A percentile compares a stretch with the other conserved stretches of the same genome.
These are phyloP conservation scores for Suillus subluteus DNA, from an alignment of 768 basidiomycete genomes.

Conservation along the genomic window DNA sequence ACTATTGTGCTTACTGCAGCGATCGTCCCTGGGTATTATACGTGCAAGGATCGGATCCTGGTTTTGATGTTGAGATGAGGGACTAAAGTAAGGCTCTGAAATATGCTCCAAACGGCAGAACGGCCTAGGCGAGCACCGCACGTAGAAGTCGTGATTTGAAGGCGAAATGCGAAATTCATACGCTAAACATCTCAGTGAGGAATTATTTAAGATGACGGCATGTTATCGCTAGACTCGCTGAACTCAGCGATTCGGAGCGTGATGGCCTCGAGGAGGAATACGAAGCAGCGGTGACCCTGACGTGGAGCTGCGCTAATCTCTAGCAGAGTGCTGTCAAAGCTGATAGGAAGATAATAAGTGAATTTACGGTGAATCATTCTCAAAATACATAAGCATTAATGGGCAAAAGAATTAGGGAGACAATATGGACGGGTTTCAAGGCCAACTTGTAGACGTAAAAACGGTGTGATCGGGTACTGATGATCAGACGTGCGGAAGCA, in stretches of 20 bases:
- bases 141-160: slow-evolving; percentile 29
- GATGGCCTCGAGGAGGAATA: slow-evolving; percentile 38
- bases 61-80: slow-evolving; percentile 4
- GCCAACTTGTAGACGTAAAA: slow-evolving; percentile 25
- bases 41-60: slow-evolving; percentile 6
- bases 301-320: slow-evolving; percentile 2
- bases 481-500: slow-evolving; percentile 36
- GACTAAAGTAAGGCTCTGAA: slow-evolving; percentile 28
- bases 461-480: slow-evolving; percentile 35
- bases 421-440: slow-evolving; percentile 26
- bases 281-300: slow-evolving; percentile 33
- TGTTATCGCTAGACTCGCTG: slow-evolving; percentile 26
- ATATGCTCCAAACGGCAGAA: slow-evolving; percentile 35
- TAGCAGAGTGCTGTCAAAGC: background rate
- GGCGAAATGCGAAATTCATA: slow-evolving; percentile 40
- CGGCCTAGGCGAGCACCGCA: slow-evolving; percentile 39
- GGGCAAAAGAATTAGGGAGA: slow-evolving; percentile 29
- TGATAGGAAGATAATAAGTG: slow-evolving; percentile 7
- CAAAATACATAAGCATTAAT: slow-evolving; percentile 41
- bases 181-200: slow-evolving; percentile 33
- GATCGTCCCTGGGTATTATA: slow-evolving; percentile 1
- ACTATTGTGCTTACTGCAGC: background rate
- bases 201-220: slow-evolving; percentile 36
- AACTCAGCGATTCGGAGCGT: slow-evolving; percentile 42
- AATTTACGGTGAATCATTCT: slow-evolving; percentile 35